Conservation (phyloP, 495 filamentous ascomycete genomes). For the Talaromyces adpressus region DNA sequence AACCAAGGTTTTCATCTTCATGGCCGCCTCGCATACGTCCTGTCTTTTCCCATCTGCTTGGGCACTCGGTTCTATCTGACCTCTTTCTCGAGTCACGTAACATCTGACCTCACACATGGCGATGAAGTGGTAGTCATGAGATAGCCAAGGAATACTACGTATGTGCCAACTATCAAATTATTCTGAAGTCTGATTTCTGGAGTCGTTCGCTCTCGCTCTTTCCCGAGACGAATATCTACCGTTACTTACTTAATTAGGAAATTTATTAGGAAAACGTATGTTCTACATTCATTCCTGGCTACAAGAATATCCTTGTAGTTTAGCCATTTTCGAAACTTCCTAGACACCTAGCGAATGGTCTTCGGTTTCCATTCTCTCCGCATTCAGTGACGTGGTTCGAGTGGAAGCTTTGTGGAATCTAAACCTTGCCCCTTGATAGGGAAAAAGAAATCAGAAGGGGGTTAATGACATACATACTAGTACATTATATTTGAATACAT, state of each 20-base stretch:
- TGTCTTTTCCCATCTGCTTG: neutral
- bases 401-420: neutral
- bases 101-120: neutral
- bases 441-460: neutral
- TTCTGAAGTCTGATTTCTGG: neutral
- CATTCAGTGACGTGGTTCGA: neutral
- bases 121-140: neutral
- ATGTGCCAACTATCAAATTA: neutral
- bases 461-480: neutral
- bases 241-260: neutral
- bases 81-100: neutral
- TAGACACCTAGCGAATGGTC: neutral
- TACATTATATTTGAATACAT: neutral
- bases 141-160: neutral
- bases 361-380: neutral
- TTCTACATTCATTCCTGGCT: neutral
- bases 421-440: neutral
- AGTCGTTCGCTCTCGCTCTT: neutral
- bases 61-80: neutral
- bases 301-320: neutral
- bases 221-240: neutral
- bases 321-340: neutral
- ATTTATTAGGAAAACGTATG: neutral
- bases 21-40: neutral
- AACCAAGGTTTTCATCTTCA: neutral